phyloP scores from a whole-genome alignment of 495 filamentous ascomycete genomes.

The Xylaria venustula region DNA sequence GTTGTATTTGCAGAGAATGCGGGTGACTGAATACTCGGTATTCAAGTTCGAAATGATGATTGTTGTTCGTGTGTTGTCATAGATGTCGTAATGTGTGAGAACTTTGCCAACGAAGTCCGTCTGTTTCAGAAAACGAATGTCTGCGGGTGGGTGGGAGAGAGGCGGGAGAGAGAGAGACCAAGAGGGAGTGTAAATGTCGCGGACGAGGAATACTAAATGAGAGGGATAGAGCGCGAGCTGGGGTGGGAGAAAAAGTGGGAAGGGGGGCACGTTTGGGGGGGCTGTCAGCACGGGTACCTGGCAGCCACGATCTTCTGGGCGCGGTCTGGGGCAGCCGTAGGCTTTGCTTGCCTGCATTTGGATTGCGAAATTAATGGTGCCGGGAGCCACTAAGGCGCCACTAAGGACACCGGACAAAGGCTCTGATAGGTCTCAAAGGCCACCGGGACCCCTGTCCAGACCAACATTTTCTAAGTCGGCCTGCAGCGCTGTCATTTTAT shows the following conservation, averaged over 20 bases:
- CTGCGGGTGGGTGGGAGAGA: constrained; percentile 1
- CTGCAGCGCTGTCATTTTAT: background rate
- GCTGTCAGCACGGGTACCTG: constrained; percentile 14
- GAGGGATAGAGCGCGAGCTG: background rate
- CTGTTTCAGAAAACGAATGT: constrained; percentile 14
- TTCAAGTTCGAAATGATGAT: constrained; percentile 1
- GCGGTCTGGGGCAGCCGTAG: constrained; percentile 6
- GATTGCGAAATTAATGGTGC: constrained; percentile 11
- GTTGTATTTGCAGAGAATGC: constrained; percentile 1
- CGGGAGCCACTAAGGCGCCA: constrained; percentile 5
- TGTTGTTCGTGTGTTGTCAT: constrained; percentile 10
- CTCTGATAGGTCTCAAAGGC: constrained; percentile 1
- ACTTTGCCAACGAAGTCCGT: constrained; percentile 20
- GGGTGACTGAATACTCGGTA: constrained; percentile 11
- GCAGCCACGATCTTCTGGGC: constrained; percentile 7
- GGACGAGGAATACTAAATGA: constrained; percentile 7
- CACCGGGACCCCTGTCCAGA: background rate
- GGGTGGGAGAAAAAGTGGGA: background rate
- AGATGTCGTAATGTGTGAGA: constrained; percentile 5
- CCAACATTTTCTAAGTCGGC: background rate
- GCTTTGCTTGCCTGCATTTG: constrained; percentile 1
- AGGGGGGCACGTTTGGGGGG: background rate
- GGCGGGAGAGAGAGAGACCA: background rate
- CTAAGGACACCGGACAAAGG: constrained; percentile 3
- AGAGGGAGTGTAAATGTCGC: background rate